Conservation (phyloP, 306 rosid genomes). For the Nissolia schottii region DNA sequence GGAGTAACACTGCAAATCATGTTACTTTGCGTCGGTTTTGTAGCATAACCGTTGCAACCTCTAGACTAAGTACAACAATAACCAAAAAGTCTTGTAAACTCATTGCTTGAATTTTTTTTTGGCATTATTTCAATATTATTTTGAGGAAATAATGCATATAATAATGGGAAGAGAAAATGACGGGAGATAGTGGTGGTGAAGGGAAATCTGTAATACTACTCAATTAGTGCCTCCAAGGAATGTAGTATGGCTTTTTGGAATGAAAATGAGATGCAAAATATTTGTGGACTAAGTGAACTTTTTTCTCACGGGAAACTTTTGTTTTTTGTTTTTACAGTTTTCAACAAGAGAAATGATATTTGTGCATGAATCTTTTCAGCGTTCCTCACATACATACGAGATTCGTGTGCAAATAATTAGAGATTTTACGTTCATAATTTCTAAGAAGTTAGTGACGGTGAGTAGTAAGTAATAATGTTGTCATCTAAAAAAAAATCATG, state of each 20-base stretch:
- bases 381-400: too few species aligned
- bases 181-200: not conserved
- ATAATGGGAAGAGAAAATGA: not conserved
- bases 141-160: slow-evolving; percentile 14
- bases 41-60: too few species aligned
- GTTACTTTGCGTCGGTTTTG: too few species aligned
- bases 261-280: not conserved
- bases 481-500: too few species aligned
- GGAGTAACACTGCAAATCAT: too few species aligned
- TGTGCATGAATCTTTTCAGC: too few species aligned
- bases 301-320: not conserved
- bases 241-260: not conserved
- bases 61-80: not conserved
- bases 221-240: not conserved
- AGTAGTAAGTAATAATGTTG: too few species aligned
- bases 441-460: too few species aligned
- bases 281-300: not conserved
- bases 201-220: not conserved
- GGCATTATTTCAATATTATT: slow-evolving; percentile 12
- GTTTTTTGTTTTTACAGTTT: too few species aligned
- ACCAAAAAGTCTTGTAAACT: not conserved
- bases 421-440: too few species aligned
- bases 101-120: slow-evolving; percentile 17
- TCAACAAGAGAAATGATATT: too few species aligned
- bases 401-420: too few species aligned